phyloP scores from a whole-genome alignment of 2,329 filamentous ascomycete species.

The Phaeosphaeria sp. region DNA sequence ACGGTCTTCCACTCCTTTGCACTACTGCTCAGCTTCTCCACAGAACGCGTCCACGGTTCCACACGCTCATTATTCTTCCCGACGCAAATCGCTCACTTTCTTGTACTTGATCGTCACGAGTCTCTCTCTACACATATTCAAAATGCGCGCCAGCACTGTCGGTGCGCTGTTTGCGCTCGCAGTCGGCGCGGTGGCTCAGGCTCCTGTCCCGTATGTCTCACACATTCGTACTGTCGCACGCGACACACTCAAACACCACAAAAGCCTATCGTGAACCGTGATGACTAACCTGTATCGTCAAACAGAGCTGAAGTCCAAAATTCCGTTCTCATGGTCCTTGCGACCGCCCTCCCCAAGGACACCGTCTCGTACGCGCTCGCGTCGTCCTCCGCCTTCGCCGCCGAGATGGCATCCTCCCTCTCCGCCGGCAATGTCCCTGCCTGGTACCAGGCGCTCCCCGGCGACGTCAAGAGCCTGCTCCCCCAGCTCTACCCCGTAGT shows the following conservation, averaged over 20 bases:
- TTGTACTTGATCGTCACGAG: conserved; percentile 2
- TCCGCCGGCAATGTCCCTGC: conserved; percentile 51
- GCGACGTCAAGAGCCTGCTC: conserved; percentile 54
- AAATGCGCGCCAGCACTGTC: conserved; percentile 42
- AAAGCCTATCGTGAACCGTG: not conserved
- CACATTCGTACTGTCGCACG: conserved; percentile 3
- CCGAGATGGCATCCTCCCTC: conserved; percentile 53
- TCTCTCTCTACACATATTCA: conserved; percentile 4
- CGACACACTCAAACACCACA: conserved; percentile 2
- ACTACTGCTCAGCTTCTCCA: conserved; percentile 11
- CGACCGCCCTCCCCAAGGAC: conserved; percentile 54
- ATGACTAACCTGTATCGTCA: conserved; percentile 14
- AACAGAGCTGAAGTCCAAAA: conserved; percentile 34
- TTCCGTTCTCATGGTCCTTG: conserved; percentile 52
- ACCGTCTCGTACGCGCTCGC: conserved; percentile 50
- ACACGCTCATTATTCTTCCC: conserved; percentile 22
- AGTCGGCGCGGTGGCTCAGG: conserved; percentile 34
- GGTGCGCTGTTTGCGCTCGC: conserved; percentile 38
- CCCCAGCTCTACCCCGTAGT: conserved; percentile 42
- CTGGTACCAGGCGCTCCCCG: conserved; percentile 56
- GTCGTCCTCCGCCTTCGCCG: conserved; percentile 50
- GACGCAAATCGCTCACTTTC: conserved; percentile 14
- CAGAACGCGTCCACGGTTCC: conserved; percentile 20
- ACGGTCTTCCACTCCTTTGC: conserved; percentile 27
- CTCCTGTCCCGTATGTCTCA: conserved; percentile 29